phyloP scores from a whole-genome alignment of 2,329 filamentous ascomycete genomes.

The Fusarium protoensiforme region DNA sequence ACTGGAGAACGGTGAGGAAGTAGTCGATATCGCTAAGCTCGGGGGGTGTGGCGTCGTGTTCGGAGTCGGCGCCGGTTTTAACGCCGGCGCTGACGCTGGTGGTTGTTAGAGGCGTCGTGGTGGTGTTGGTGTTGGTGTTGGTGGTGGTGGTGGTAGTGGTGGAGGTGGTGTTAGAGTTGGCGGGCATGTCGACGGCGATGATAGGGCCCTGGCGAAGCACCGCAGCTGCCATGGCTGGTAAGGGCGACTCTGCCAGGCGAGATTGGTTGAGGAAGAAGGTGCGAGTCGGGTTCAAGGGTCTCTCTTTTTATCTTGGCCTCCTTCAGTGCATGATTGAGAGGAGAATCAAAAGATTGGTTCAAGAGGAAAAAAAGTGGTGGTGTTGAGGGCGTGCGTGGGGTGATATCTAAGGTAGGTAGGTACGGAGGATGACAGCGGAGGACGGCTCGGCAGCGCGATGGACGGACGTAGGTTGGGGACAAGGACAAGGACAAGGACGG shows the following conservation, averaged over 20 bases:
- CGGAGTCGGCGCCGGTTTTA: constrained; percentile 21
- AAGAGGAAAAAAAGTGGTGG: neutral
- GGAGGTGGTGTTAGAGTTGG: neutral
- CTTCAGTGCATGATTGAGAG: constrained; percentile 37
- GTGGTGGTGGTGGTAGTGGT: neutral
- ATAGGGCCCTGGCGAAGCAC: constrained; percentile 30
- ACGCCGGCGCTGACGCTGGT: constrained; percentile 27
- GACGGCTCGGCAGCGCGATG: constrained; percentile 15
- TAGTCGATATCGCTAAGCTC: constrained; percentile 56
- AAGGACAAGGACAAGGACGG: neutral
- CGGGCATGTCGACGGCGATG: constrained; percentile 30
- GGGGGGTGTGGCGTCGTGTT: constrained; percentile 39
- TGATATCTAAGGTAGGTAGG: constrained; percentile 17
- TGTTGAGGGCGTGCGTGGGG: constrained; percentile 23
- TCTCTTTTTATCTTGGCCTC: constrained; percentile 5
- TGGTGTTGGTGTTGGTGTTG: constrained; percentile 25
- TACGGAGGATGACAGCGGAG: constrained; percentile 21
- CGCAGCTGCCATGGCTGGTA: constrained; percentile 28
- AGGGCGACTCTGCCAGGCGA: constrained; percentile 20
- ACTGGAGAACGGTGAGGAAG: constrained; percentile 52
- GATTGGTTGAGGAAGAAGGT: constrained; percentile 18
- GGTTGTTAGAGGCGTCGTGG: constrained; percentile 24
- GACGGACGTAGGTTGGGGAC: neutral
- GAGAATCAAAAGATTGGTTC: neutral
- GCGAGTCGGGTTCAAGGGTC: constrained; percentile 7